A percentile compares a stretch with the other conserved stretches of the same genome.
phyloP scores from a whole-genome alignment of 1,284 basidiomycete genomes.

The Abortiporus biennis region DNA sequence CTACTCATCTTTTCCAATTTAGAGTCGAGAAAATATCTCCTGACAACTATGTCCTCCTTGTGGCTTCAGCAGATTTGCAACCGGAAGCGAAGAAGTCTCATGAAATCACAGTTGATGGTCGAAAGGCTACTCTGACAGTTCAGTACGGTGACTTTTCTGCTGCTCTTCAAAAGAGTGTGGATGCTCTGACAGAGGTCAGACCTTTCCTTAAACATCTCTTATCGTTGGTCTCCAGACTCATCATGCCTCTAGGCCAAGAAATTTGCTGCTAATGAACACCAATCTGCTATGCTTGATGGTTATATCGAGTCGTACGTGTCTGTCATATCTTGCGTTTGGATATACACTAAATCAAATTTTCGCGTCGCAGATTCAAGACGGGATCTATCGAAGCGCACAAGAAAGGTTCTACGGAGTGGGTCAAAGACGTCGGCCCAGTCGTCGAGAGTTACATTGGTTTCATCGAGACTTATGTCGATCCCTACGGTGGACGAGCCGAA shows the following conservation, averaged over 20 bases:
- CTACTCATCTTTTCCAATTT: slow-evolving; percentile 1
- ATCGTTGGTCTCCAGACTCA: not conserved
- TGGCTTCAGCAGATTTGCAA: slow-evolving; percentile 57
- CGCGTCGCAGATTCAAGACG: slow-evolving; percentile 52
- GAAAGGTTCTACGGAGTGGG: slow-evolving; percentile 72
- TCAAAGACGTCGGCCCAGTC: slow-evolving; percentile 80
- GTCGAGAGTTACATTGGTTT: slow-evolving; percentile 82
- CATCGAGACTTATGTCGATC: slow-evolving; percentile 73
- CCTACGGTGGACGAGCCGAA: slow-evolving; percentile 77
- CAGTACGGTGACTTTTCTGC: slow-evolving; percentile 68
- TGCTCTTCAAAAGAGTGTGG: slow-evolving; percentile 46
- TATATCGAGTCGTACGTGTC: slow-evolving; percentile 71
- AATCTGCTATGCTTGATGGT: slow-evolving; percentile 66
- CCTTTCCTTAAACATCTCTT: not conserved
- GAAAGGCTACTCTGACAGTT: slow-evolving; percentile 48
- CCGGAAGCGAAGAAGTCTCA: slow-evolving; percentile 36
- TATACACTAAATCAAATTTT: not conserved
- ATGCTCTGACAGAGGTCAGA: slow-evolving; percentile 54
- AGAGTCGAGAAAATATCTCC: slow-evolving; percentile 65
- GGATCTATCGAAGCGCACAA: slow-evolving; percentile 78
- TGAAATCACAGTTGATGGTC: slow-evolving; percentile 37
- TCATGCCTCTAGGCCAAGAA: slow-evolving; percentile 50
- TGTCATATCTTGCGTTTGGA: not conserved
- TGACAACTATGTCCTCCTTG: slow-evolving; percentile 57
- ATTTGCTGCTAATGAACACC: slow-evolving; percentile 67